These are phyloP conservation scores for Bonnemaisonia californica DNA, from an alignment of 31 red algal genomes.

Conservation along the genomic window DNA sequence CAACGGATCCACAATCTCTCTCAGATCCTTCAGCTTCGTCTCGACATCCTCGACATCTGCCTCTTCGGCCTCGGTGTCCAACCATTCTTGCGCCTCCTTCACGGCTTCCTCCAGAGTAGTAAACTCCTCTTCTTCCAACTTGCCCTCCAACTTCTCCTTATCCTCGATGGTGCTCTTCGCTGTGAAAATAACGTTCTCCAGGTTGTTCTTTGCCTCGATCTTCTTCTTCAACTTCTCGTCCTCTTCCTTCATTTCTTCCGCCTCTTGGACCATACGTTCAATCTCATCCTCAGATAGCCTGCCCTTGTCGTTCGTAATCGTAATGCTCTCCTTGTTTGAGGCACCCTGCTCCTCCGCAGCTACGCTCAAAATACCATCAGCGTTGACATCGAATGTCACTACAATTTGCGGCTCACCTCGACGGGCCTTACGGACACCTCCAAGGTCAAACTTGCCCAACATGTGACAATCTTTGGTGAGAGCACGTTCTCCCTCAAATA, in stretches of 20 bases:
- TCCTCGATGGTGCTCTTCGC: slow-evolving; percentile 81
- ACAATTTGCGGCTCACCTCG: slow-evolving; percentile 93
- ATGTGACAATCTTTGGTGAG: slow-evolving; percentile 93
- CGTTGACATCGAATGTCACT: slow-evolving; percentile 97
- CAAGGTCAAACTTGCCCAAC: slow-evolving; percentile 93
- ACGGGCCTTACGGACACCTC: slow-evolving; percentile 88
- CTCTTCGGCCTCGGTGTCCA: slow-evolving; percentile 81
- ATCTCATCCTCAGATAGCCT: slow-evolving; percentile 96
- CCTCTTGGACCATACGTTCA: slow-evolving; percentile 97
- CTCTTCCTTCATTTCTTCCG: slow-evolving; percentile 95
- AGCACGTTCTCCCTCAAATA: slow-evolving; percentile 94
- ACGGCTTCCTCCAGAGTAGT: slow-evolving; percentile 69
- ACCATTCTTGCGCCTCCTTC: slow-evolving; percentile 87
- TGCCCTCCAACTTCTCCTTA: slow-evolving; percentile 73
- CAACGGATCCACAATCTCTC: slow-evolving; percentile 82
- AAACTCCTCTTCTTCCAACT: slow-evolving; percentile 74
- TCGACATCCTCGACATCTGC: slow-evolving; percentile 87
- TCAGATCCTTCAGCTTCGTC: slow-evolving; percentile 83
- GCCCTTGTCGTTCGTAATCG: slow-evolving; percentile 96
- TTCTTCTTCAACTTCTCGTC: slow-evolving; percentile 88
- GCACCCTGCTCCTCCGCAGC: slow-evolving; percentile 93
- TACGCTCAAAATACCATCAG: slow-evolving; percentile 92
- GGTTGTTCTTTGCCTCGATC: slow-evolving; percentile 89
- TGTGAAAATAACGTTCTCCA: slow-evolving; percentile 83
- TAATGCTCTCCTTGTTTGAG: slow-evolving; percentile 86